Evolutionary conservation across 805 yeast genomes (phyloP).

Genomic region (Suhomyces prunicola): DNA sequence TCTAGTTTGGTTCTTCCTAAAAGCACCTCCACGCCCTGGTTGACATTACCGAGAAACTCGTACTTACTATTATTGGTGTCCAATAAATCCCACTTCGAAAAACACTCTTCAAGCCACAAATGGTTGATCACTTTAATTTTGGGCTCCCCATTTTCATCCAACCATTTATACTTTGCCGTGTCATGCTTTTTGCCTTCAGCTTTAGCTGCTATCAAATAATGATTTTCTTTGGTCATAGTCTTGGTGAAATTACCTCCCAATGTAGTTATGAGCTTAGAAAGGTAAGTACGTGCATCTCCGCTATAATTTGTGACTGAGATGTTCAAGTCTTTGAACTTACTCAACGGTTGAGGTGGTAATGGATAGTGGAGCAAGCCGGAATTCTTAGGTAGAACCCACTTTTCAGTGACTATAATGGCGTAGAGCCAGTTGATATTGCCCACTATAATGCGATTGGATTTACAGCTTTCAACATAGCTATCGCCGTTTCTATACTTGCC

Average conservation of each 20-base stretch:
- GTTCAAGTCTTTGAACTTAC: constrained; percentile 50
- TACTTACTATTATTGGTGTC: constrained; percentile 48
- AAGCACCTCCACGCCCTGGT: constrained; percentile 40
- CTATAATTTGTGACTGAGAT: constrained; percentile 76
- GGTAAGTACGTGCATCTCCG: constrained; percentile 78
- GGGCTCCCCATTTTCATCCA: constrained; percentile 20
- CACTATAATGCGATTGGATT: constrained; percentile 37
- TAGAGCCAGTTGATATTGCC: constrained; percentile 80
- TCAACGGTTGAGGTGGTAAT: constrained; percentile 47
- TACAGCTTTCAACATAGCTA: constrained; percentile 47
- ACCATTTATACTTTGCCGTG: constrained; percentile 67
- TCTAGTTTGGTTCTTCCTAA: constrained; percentile 53
- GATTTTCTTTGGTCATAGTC: constrained; percentile 60
- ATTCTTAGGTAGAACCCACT: constrained; percentile 53
- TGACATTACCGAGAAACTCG: constrained; percentile 41
- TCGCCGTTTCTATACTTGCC: constrained; percentile 63
- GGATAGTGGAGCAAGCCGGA: constrained; percentile 71
- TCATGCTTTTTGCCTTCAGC: constrained; percentile 70
- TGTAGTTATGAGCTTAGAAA: constrained; percentile 58
- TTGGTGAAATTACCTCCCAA: constrained; percentile 78
- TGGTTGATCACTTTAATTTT: constrained; percentile 64
- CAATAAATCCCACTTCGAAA: constrained; percentile 52
- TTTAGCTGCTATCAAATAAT: constrained; percentile 68
- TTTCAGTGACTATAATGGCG: constrained; percentile 53
- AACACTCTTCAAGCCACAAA: constrained; percentile 86